These are phyloP conservation scores for Theobroma grandiflorum DNA, from an alignment of 441 rosid genomes.

Conservation along the genomic window DNA sequence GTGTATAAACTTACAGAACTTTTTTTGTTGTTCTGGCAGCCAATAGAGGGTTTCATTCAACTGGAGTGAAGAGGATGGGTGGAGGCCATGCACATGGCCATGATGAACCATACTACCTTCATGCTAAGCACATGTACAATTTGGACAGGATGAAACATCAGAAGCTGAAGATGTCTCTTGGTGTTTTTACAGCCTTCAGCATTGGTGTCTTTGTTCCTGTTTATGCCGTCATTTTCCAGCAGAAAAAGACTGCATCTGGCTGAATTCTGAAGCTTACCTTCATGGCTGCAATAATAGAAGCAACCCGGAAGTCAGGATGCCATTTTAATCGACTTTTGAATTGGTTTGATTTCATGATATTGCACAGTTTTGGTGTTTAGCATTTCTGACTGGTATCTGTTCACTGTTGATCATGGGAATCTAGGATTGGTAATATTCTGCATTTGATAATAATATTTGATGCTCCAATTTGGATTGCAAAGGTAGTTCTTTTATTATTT, in stretches of 20 bases:
- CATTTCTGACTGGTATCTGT: conserved; percentile 14
- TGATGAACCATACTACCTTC: conserved; percentile 43
- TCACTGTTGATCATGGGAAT: conserved; percentile 25
- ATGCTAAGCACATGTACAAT: conserved; percentile 98
- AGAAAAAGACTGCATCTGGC: conserved; percentile 84
- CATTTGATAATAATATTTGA: conserved; percentile 31
- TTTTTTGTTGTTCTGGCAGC: conserved; percentile 45
- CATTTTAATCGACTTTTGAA: conserved; percentile 24
- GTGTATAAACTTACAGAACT: background rate
- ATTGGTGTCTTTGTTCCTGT: conserved; percentile 80
- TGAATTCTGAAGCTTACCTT: conserved; percentile 31
- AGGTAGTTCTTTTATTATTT: background rate
- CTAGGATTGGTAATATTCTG: conserved; percentile 12
- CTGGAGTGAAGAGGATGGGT: conserved; percentile 39
- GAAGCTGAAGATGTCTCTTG: conserved; percentile 82
- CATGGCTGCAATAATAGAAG: conserved; percentile 46
- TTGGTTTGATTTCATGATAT: conserved; percentile 14
- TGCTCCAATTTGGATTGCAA: background rate
- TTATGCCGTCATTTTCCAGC: conserved; percentile 93
- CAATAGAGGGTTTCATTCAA: conserved; percentile 79
- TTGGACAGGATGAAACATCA: conserved; percentile 91
- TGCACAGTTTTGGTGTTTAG: background rate
- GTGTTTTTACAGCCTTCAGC: conserved; percentile 84
- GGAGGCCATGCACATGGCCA: conserved; percentile 25
- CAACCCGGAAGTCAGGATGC: conserved; percentile 25